Evolutionary conservation across 345 rosid genomes (phyloP).

Genomic region (Sonneratia caseolaris): DNA sequence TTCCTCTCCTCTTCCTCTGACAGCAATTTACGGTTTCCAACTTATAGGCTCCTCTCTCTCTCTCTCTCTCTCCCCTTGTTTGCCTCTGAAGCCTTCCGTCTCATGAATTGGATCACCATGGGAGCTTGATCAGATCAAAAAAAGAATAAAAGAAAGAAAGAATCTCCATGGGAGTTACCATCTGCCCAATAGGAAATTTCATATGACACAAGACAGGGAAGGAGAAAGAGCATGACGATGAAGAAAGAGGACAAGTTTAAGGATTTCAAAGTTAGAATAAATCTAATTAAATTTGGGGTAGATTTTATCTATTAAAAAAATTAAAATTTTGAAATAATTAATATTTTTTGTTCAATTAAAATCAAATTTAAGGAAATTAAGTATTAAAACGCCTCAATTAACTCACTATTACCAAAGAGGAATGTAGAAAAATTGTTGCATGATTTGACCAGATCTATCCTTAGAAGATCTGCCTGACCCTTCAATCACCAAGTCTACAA

Average conservation of each 20-base stretch:
- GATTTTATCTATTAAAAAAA: too few relatives aligned
- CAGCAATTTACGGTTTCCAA: not conserved
- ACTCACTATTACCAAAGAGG: not conserved
- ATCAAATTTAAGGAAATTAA: too few relatives aligned
- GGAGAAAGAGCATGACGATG: constrained; percentile 8
- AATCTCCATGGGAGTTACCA: constrained; percentile 6
- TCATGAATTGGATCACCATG: constrained; percentile 7
- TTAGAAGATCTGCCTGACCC: constrained; percentile 24
- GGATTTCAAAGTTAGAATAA: too few relatives aligned
- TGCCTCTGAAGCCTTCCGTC: not conserved
- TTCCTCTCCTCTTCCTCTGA: too few relatives aligned
- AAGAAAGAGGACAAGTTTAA: not conserved
- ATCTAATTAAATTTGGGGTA: too few relatives aligned
- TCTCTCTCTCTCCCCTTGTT: not conserved
- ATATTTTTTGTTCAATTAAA: too few relatives aligned
- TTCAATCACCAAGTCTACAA: constrained; percentile 10
- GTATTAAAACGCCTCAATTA: too few relatives aligned
- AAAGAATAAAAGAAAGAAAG: too few relatives aligned
- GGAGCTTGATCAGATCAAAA: not conserved
- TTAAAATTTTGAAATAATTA: too few relatives aligned
- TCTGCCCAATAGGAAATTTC: constrained; percentile 2
- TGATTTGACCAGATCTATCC: constrained; percentile 29
- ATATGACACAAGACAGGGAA: not conserved
- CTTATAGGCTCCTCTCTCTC: not conserved
- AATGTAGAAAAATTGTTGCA: not conserved